Percentiles rank a stretch among this genome's conserved stretches.
phyloP scores from a whole-genome alignment of 2,329 filamentous ascomycete species.

The Ophiostoma piceae region DNA sequence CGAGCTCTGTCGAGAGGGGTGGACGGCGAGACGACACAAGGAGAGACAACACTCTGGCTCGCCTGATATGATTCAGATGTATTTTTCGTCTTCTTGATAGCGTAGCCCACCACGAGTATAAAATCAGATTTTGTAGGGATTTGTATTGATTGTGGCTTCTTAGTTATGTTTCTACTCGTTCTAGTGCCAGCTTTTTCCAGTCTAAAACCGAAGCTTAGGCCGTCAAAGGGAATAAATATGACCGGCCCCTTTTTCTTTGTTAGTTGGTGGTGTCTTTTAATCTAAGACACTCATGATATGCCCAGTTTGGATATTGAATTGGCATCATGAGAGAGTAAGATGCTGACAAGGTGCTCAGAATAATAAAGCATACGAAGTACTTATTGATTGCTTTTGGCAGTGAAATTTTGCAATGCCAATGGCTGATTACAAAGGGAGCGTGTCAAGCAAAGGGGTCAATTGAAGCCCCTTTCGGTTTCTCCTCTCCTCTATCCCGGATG shows the following conservation, averaged over 20 bases:
- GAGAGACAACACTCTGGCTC: not conserved
- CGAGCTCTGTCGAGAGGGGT: not conserved
- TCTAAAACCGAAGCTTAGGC: not conserved
- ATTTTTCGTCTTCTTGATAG: not conserved
- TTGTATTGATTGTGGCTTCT: not conserved
- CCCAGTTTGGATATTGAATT: not conserved
- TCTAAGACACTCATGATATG: not conserved
- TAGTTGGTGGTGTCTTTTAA: not conserved
- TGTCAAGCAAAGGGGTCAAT: not conserved
- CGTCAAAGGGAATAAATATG: not conserved
- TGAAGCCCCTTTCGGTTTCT: not conserved
- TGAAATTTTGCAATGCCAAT: not conserved
- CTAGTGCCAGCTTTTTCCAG: not conserved
- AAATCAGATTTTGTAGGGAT: not conserved
- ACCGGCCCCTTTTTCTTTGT: not conserved
- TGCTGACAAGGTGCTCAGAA: not conserved
- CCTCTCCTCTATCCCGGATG: not conserved
- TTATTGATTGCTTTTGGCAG: not conserved
- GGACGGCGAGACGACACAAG: not conserved
- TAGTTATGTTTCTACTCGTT: conserved; percentile 2
- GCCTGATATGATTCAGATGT: not conserved
- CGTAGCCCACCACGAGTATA: not conserved
- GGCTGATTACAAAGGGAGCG: not conserved
- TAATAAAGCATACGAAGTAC: not conserved
- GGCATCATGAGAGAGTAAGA: not conserved